Base-by-base conservation (phyloP, 495 filamentous ascomycete species). In the Penicillium steckii region DNA sequence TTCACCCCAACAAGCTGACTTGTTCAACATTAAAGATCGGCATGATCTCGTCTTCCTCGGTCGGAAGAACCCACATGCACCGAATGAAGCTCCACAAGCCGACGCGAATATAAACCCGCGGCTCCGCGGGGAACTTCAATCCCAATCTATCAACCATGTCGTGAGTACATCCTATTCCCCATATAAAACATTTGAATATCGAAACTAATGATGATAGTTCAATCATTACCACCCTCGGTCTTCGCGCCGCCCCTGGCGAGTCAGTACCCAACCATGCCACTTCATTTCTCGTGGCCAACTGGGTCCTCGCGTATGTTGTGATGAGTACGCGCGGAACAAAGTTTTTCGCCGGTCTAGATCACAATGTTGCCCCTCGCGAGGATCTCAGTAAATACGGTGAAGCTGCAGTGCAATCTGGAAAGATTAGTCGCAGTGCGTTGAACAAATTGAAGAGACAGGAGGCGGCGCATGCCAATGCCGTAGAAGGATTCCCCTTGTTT, bases 401-500 rank as follows among this genome's bases (percentile, higher is more conserved):
- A 17, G 68, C 61, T 1, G 76, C 76, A 1, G 77, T 83, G 13
- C 57, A 71, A 29, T 59, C 66, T 21, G 79, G 78, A 33, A 80
- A 80, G 58, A 66, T 83, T 24, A 75, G 62, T 8, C 70, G 72
- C 30, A 45, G 51, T 13, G 65, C 68, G 38, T 64, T 81, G 32
- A 60, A 75, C 26, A 74, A 66, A 59, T 52, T 83, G 17, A 73
- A 73, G 60, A 72, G 78, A 1, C 59, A 65, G 56, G 76, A 80
- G 54, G 61, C 70, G 0, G 74, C 77, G 13, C 73, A 78, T 53
- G 69, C 66, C 9, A 82, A 80, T 56, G 60, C 72, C 0, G 60
- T 79, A 4, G 79, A 81, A 59, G 68, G 73, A 21, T 81, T 66
- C 51, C 41, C 74, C 0, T 49, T 82, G 7, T 76, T 81, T 56